Conservation (phyloP, 148 eudicot species). For the Amaranthus palmeri region DNA sequence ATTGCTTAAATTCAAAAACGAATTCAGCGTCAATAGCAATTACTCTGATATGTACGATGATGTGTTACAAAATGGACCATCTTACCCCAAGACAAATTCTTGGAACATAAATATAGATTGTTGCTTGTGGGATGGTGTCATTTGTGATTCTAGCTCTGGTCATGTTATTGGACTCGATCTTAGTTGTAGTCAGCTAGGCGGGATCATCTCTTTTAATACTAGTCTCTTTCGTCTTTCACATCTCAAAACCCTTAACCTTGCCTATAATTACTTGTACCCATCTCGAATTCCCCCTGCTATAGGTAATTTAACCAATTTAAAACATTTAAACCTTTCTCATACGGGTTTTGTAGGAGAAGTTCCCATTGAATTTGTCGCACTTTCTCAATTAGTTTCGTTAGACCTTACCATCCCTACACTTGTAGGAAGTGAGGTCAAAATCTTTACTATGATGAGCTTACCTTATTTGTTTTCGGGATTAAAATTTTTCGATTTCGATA, state of each 20-base stretch:
- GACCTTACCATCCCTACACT: background rate
- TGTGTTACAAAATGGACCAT: background rate
- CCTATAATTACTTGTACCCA: slow-evolving; percentile 16
- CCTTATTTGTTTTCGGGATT: no score
- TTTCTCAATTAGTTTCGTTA: slow-evolving; percentile 3
- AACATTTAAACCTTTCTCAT: background rate
- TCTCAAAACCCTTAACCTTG: slow-evolving; percentile 22
- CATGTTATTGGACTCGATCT: slow-evolving; percentile 17
- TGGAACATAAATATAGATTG: slow-evolving; percentile 33
- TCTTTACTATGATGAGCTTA: background rate
- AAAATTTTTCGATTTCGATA: background rate
- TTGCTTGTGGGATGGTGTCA: slow-evolving; percentile 36
- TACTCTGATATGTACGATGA: background rate
- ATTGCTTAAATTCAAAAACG: slow-evolving; percentile 11
- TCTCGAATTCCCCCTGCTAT: slow-evolving; percentile 1
- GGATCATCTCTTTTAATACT: background rate
- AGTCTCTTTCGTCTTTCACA: background rate
- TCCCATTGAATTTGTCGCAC: background rate
- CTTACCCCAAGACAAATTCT: slow-evolving; percentile 4
- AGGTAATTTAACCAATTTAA: background rate
- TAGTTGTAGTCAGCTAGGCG: background rate
- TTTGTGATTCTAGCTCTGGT: slow-evolving; percentile 20
- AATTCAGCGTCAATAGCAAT: background rate
- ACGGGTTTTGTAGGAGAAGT: background rate
- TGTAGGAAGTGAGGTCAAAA: no score